These are phyloP conservation scores for Ambrosiella xylebori DNA, from an alignment of 2,329 filamentous ascomycete genomes.

Conservation along the genomic window DNA sequence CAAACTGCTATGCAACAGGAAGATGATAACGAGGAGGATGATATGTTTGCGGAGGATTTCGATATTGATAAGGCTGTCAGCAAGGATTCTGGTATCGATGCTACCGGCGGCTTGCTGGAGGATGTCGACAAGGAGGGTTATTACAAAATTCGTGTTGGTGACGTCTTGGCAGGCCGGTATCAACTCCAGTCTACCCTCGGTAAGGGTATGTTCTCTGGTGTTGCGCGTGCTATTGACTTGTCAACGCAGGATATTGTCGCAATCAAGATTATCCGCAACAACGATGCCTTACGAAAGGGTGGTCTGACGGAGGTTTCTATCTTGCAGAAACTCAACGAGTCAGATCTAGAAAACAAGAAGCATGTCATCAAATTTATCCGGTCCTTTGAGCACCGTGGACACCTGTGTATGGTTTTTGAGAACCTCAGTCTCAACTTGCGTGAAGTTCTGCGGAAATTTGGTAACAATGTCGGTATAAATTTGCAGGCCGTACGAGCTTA, in stretches of 20 bases:
- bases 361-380: conserved; percentile 79
- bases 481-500: conserved; percentile 74
- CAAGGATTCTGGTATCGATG: conserved; percentile 22
- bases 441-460: conserved; percentile 89
- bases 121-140: conserved; percentile 92
- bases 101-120: conserved; percentile 62
- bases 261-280: conserved; percentile 95
- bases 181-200: conserved; percentile 76
- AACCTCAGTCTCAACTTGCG: conserved; percentile 85
- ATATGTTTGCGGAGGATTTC: conserved; percentile 82
- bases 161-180: conserved; percentile 77
- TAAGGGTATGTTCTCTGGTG: conserved; percentile 90
- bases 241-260: conserved; percentile 64
- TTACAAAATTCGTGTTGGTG: conserved; percentile 85
- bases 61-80: conserved; percentile 45
- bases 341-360: conserved; percentile 77
- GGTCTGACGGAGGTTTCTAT: conserved; percentile 92
- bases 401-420: conserved; percentile 94
- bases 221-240: conserved; percentile 73
- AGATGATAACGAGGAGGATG: conserved; percentile 54
- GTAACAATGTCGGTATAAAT: conserved; percentile 84
- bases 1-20: conserved; percentile 27
- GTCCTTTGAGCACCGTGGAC: conserved; percentile 83
- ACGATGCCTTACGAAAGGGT: conserved; percentile 79
- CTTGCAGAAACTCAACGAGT: conserved; percentile 66